These are phyloP conservation scores for Acanthamoeba divionensis DNA, from an alignment of 208 protist species.

Conservation along the genomic window DNA sequence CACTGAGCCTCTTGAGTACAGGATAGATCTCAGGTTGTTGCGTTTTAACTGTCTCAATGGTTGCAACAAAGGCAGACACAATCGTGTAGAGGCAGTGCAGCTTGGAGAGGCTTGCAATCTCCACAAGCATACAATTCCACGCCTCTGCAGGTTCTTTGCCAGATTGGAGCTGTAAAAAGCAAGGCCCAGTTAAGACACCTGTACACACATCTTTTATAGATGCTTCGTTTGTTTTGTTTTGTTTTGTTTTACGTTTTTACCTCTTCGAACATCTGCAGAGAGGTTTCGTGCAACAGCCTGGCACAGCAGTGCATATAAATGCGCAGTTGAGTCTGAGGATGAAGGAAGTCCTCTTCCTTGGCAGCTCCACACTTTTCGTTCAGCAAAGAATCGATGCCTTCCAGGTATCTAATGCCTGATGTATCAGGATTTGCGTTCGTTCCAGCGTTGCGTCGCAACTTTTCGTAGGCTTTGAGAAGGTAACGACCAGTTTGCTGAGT, in stretches of 20 bases:
- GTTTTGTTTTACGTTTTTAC: too few relatives aligned
- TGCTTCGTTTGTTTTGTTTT: too few relatives aligned
- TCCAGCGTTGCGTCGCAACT: constrained; percentile 1
- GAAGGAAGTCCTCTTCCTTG: background rate
- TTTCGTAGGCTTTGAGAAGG: constrained; percentile 52
- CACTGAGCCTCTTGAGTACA: constrained; percentile 21
- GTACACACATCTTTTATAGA: too few relatives aligned
- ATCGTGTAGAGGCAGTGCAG: constrained; percentile 44
- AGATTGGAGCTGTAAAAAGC: background rate
- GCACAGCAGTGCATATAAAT: constrained; percentile 31
- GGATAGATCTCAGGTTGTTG: constrained; percentile 1
- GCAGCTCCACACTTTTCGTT: background rate
- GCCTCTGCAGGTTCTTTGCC: constrained; percentile 6
- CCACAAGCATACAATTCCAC: constrained; percentile 50
- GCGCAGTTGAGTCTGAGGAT: background rate
- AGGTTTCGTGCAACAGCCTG: background rate
- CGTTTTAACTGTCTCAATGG: background rate
- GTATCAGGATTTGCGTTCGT: background rate
- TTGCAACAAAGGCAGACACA: background rate
- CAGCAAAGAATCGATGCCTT: background rate
- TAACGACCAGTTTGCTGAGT: constrained; percentile 57
- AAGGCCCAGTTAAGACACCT: background rate
- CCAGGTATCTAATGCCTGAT: constrained; percentile 18
- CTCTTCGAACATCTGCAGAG: constrained; percentile 1
- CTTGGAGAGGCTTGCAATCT: constrained; percentile 54